Evolutionary conservation across 352 stramenopile genomes (phyloP), one percentile per base, ranked within the genome.

Genomic region (Pythium myriotylum): DNA sequence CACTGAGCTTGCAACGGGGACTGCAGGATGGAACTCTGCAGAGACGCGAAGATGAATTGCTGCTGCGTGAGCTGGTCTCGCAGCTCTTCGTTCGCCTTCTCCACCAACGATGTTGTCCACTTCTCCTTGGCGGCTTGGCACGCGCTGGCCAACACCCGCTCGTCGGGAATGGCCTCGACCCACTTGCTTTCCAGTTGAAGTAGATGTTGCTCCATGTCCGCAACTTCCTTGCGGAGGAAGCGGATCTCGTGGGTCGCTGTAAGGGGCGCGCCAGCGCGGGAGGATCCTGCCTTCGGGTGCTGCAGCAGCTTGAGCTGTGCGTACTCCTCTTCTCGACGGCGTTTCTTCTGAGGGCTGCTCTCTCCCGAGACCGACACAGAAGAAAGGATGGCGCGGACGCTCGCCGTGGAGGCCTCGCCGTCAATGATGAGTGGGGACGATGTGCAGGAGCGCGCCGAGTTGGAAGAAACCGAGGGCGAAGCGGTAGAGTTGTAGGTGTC

Each of bases 11-110:
- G 70, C 13, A 89, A 65, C 32, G 79, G 79, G 33, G 77, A 80
- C 59, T 84, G 73, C 3, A 76, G 69, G 47, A 87, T 69, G 24
- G 76, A 58, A 49, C 72, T 79, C 48, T 89, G 79, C 17, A 89
- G 60, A 1, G 79, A 85, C 24, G 79, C 79, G 16, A 89, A 69
- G 50, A 84, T 82, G 33, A 88, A 67, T 61, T 88, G 79, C 57
- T 88, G 79, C 58, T 89, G 77, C 39, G 80, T 48, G 17, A 86
- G 60, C 59, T 87, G 79, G 62, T 84, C 71, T 45, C 80, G 80
- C 24, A 89, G 71, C 57, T 73, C 57, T 3, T 62, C 65, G 48
- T 89, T 89, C 20, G 85, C 57, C 33, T 72, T 52, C 26, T 89
- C 79, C 3, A 80, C 63, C 47, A 87, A 66, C 8, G 66, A 54